Evolutionary conservation across 768 basidiomycete species (phyloP), one percentile per base, ranked within the genome.

Genomic region (Suillus discolor): DNA sequence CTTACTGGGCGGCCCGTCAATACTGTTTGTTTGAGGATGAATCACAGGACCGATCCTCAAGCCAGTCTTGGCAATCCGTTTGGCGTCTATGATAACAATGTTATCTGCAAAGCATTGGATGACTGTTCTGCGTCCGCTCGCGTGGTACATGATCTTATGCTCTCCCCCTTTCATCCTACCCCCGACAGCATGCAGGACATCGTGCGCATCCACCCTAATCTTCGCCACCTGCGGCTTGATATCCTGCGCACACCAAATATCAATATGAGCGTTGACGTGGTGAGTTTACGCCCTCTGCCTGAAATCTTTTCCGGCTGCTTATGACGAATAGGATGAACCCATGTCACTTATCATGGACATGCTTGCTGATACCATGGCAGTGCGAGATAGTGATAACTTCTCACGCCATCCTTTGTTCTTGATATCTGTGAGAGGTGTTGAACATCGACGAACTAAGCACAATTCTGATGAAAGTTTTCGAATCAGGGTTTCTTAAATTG

Each of bases 151-250:
- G 57, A 57, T 38, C 36, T 57, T 4, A 57, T 38, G 57, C 13
- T 57, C n/a, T 57, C 57, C 4, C 57, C 57, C 7, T 57, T 38
- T 57, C 57, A 57, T 57, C 36, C 57, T 57, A 38, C 57, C 15
- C 34, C 36, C 13, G 57, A 57, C 36, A 38, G n/a, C 20, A 38
- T 57, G n/a, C 36, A 57, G 7, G 57, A 57, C 7, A 57, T 57
- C n/a, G 57, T 39, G n/a, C 57, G 57, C 36, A 57, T 57, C 36
- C 57, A 57, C 57, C 36, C 57, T 1, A 4, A 57, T 57, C 57
- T 38, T 38, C 57, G 57, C 36, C 57, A 57, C 15, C n/a, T 57
- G 36, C 57, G 36, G 15, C 57, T 57, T 39, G 57, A 57, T n/a
- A 57, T 57, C n/a, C 57, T 57, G n/a, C 57, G 57, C 34, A 57